Evolutionary conservation across 2,329 filamentous ascomycete species (phyloP), one percentile per base, ranked within the genome.

Genomic region (Fonsecaea pedrosoi): DNA sequence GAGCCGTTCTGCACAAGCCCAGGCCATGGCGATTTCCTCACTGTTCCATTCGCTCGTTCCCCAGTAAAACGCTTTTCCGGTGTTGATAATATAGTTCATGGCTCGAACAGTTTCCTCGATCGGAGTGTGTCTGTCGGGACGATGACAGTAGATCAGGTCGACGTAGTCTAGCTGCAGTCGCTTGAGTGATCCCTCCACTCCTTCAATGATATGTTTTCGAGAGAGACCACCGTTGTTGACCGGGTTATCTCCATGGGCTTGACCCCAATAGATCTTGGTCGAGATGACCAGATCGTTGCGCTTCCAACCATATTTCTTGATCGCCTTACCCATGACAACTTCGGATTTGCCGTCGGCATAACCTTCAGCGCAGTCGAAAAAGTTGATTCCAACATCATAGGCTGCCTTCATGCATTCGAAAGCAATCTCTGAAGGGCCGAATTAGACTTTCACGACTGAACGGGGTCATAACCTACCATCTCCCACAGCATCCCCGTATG

Each of bases 101-200:
- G 88, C 88, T 53, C 89, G 86, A 45, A 92, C 88, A 0, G 84
- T 88, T 80, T 91, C 89, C 76, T 91, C 88, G 78, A 91, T 91
- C 0, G 89, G 89, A 0, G 89, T 91, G 53, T 77, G 80, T 12
- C 87, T 83, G 75, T 92, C 89, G 1, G 89, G 87, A 10, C 89
- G 84, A 78, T 91, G 89, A n/a, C 89, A 88, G 75, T 89, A 91
- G 72, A 92, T 82, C 61, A 91, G 80, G 74, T 92, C 89, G 38
- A 92, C 88, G 74, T 92, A 92, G 34, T 86, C 84, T 65, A 87
- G 83, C 71, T 89, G 81, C 62, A 91, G 80, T 37, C 89, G 84
- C 73, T 86, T 79, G 34, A 92, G 82, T 5, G 85, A 86, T 18
- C 82, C 82, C 50, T 86, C 81, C 60, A 86, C 84, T 25, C 88